A percentile compares a stretch with the other conserved stretches of the same genome.
phyloP scores from a whole-genome alignment of 2,329 filamentous ascomycete species.

The Cladosporium sp. region DNA sequence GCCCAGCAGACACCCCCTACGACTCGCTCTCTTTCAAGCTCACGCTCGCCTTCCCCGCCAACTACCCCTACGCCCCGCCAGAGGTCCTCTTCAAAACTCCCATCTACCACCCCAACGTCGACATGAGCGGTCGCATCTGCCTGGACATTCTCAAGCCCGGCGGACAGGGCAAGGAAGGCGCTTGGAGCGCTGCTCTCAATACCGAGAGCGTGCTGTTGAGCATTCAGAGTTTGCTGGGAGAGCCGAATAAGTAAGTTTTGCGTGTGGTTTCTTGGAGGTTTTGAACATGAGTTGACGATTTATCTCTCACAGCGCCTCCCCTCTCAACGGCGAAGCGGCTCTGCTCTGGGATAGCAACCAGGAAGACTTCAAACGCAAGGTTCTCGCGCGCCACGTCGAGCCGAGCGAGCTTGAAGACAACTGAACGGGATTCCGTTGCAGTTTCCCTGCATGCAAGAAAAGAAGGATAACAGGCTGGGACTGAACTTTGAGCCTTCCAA shows the following conservation, averaged over 20 bases:
- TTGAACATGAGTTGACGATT: too few relatives aligned
- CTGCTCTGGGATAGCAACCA: conserved; percentile 90
- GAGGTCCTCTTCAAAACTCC: conserved; percentile 96
- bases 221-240: conserved; percentile 88
- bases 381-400: conserved; percentile 59
- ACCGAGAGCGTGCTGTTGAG: conserved; percentile 90
- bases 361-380: conserved; percentile 75
- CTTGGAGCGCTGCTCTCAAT: conserved; percentile 98
- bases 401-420: conserved; percentile 42
- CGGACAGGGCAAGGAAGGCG: conserved; percentile 53
- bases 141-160: conserved; percentile 81
- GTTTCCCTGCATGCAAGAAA: too few relatives aligned
- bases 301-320: conserved; percentile 63
- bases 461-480: too few relatives aligned
- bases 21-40: conserved; percentile 85
- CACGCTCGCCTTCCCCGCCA: conserved; percentile 80
- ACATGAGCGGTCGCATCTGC: conserved; percentile 95
- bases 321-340: conserved; percentile 91
- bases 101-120: conserved; percentile 98
- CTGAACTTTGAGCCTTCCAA: too few relatives aligned
- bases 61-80: conserved; percentile 88
- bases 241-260: conserved; percentile 87
- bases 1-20: conserved; percentile 88
- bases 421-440: too few relatives aligned
- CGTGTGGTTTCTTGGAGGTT: background rate